Evolutionary conservation across 1,139 yeast genomes (phyloP).

Genomic region (Suhomyces bokatorum): DNA sequence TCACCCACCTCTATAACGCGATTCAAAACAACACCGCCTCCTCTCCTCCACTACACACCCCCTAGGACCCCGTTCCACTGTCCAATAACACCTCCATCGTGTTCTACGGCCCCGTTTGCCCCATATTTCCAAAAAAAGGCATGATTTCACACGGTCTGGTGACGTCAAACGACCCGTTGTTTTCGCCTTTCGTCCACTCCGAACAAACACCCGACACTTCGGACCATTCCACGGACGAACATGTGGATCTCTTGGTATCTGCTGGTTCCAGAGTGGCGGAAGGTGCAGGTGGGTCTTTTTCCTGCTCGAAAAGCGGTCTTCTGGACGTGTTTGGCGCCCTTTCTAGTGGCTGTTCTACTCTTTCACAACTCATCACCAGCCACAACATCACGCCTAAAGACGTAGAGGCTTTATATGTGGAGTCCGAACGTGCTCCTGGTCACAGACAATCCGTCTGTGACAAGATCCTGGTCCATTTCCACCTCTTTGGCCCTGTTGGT

Average conservation of each 20-base stretch:
- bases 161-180: constrained; percentile 8
- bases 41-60: background rate
- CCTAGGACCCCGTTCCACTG: background rate
- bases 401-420: background rate
- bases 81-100: background rate
- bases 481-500: background rate
- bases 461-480: background rate
- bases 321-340: background rate
- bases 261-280: background rate
- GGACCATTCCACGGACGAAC: constrained; percentile 18
- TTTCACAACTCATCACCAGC: background rate
- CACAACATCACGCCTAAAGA: background rate
- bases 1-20: constrained; percentile 1
- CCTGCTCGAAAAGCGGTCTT: background rate
- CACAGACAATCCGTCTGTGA: background rate
- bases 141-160: constrained; percentile 1
- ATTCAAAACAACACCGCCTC: constrained; percentile 1
- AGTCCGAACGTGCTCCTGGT: no score
- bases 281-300: background rate
- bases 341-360: background rate
- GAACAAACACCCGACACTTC: constrained; percentile 18
- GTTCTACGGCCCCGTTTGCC: background rate
- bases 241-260: background rate
- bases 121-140: background rate
- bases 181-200: constrained; percentile 14